phyloP scores from a whole-genome alignment of 441 rosid genomes.

The Gossypium schwendimanii region DNA sequence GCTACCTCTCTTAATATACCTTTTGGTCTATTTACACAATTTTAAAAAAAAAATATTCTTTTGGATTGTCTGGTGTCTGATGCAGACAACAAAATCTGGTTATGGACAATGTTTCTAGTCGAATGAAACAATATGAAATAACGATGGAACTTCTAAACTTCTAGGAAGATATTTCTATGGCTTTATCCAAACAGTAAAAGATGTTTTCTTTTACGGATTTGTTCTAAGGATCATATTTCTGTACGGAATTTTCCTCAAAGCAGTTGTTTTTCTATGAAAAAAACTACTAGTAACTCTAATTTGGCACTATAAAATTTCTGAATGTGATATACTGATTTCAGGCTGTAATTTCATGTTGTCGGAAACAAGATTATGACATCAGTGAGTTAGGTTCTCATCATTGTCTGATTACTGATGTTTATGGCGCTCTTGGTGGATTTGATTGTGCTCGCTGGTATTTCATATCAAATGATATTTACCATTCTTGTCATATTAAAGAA shows the following conservation, averaged over 20 bases:
- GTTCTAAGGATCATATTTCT: not conserved
- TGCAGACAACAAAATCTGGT: not conserved
- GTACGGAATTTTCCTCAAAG: not conserved
- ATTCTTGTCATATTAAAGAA: constrained; percentile 41
- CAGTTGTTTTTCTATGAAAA: not conserved
- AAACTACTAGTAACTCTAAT: constrained; percentile 2
- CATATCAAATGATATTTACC: constrained; percentile 42
- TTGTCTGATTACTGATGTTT: constrained; percentile 51
- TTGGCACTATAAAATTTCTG: constrained; percentile 10
- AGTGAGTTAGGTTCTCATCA: constrained; percentile 31
- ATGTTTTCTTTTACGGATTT: not conserved
- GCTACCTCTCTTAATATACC: constrained; percentile 7
- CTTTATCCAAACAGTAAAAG: not conserved
- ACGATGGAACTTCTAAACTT: not conserved
- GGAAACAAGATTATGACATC: constrained; percentile 28
- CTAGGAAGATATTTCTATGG: not conserved
- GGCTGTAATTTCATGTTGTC: constrained; percentile 57
- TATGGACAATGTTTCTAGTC: not conserved
- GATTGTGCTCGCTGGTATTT: constrained; percentile 47
- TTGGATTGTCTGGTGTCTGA: not conserved
- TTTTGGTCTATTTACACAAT: not conserved
- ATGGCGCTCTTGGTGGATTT: constrained; percentile 43
- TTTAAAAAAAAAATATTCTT: not conserved
- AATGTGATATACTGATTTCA: constrained; percentile 37
- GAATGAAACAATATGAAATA: not conserved